Evolutionary conservation across 2,329 filamentous ascomycete genomes (phyloP), one percentile per base, ranked within the genome.

Genomic region (Phaeosphaeriaceae sp.): DNA sequence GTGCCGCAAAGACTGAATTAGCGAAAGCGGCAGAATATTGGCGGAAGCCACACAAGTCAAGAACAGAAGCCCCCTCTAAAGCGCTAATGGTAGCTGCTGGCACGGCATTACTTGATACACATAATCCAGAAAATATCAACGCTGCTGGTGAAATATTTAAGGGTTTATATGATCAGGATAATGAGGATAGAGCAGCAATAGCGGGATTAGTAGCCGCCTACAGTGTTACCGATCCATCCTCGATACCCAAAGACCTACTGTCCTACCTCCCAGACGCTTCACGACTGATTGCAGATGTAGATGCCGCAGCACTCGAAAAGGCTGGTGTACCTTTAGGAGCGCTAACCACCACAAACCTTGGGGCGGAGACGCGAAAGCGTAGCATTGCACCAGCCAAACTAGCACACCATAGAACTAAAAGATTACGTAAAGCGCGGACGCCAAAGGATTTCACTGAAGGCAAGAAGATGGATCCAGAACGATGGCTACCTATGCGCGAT

Each of bases 401-500:
- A 3, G 75, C 72, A 16, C 63, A 77, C 7, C 74, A 76, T 29
- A 85, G 84, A 66, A 77, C 82, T 51, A 85, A 84, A 67, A 83
- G 82, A 64, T 78, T 81, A 29, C 77, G 81, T 39, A 80, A 82
- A 68, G 82, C 79, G 48, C 84, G 83, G 61, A 78, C 89, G 64
- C 88, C 88, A 26, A 90, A 90, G 74, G 82, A 87, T 64, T 90
- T 85, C 66, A 89, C 91, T 50, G 83, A 89, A 43, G 84, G 82
- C 61, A 95, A 92, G 79, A 87, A 86, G 58, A 83, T 90, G 28
- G 94, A 99, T 72, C 87, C 91, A 0, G 94, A 99, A 75, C 83
- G 94, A 55, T 99, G 94, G 94, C 76, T 99, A 52, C 93, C 94
- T 11, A 79, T 97, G 65, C 86, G 89, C 43, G 94, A 99, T 71